Conservation (phyloP, 352 stramenopile genomes). For the Globisporangium nagaii region DNA sequence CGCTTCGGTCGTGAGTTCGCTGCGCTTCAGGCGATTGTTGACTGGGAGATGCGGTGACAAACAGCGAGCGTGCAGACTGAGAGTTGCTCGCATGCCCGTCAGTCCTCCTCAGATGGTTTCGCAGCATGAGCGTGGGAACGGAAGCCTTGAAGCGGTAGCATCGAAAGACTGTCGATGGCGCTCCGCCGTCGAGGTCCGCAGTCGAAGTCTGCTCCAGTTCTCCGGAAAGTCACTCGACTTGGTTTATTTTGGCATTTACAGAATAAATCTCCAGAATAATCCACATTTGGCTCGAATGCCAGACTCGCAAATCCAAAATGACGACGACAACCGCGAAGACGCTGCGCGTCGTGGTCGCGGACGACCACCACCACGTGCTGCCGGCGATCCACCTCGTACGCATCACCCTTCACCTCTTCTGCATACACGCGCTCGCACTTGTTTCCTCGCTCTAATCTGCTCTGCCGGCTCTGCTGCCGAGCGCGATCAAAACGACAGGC, state of each 20-base stretch:
- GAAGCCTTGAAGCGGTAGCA: too few species aligned
- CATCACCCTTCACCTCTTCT: background rate
- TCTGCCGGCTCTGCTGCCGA: background rate
- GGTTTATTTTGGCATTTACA: too few species aligned
- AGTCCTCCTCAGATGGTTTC: background rate
- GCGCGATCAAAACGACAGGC: too few species aligned
- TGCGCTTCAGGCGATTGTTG: background rate
- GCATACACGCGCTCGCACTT: background rate
- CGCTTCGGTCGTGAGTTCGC: too few species aligned
- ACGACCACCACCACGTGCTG: conserved; percentile 80
- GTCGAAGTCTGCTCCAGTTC: too few species aligned
- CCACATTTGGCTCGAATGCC: too few species aligned
- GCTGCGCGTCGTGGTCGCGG: conserved; percentile 51
- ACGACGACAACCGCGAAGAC: background rate
- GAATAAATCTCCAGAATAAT: too few species aligned
- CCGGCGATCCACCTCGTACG: conserved; percentile 58
- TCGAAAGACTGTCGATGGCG: too few species aligned
- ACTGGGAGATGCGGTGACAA: background rate
- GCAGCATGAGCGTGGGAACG: too few species aligned
- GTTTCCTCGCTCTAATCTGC: background rate
- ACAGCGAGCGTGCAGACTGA: background rate
- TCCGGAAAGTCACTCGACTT: too few species aligned
- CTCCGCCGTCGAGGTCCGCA: too few species aligned
- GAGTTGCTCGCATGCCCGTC: background rate
- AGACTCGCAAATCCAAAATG: background rate